These are phyloP conservation scores for Pyricularia sp. DNA, from an alignment of 2,329 filamentous ascomycete genomes.

Conservation along the genomic window DNA sequence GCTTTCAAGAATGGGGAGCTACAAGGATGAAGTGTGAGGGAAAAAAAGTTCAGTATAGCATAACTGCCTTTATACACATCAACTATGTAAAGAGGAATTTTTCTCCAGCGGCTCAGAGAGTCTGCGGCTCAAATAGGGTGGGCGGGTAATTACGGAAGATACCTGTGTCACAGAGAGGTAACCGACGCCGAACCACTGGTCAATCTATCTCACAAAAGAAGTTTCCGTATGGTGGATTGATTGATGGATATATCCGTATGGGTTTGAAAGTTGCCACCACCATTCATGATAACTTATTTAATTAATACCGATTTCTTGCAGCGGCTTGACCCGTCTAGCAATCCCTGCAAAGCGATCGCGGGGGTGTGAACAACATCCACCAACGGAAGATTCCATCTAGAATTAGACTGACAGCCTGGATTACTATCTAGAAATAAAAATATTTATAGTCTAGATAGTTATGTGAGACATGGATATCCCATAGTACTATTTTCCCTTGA, in stretches of 20 bases:
- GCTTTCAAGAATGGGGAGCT: background rate
- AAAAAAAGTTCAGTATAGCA: background rate
- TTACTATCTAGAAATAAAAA: too few relatives aligned
- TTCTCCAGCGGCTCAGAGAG: too few relatives aligned
- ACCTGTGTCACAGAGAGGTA: background rate
- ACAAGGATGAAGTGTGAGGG: background rate
- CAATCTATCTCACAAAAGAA: too few relatives aligned
- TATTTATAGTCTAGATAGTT: background rate
- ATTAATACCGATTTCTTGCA: background rate
- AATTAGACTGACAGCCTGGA: background rate
- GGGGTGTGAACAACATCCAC: background rate
- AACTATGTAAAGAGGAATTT: too few relatives aligned
- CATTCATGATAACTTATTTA: background rate
- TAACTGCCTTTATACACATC: background rate
- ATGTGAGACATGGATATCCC: background rate
- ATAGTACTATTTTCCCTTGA: background rate
- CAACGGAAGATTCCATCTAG: background rate
- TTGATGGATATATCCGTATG: too few relatives aligned
- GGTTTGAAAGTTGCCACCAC: background rate
- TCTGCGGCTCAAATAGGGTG: background rate
- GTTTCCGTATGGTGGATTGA: too few relatives aligned
- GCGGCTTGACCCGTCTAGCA: background rate
- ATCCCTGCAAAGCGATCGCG: background rate
- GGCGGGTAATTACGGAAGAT: background rate
- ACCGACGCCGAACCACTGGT: too few relatives aligned